These are phyloP conservation scores for Trichoderma simmonsii DNA, from an alignment of 2,329 filamentous ascomycete genomes.

Conservation along the genomic window DNA sequence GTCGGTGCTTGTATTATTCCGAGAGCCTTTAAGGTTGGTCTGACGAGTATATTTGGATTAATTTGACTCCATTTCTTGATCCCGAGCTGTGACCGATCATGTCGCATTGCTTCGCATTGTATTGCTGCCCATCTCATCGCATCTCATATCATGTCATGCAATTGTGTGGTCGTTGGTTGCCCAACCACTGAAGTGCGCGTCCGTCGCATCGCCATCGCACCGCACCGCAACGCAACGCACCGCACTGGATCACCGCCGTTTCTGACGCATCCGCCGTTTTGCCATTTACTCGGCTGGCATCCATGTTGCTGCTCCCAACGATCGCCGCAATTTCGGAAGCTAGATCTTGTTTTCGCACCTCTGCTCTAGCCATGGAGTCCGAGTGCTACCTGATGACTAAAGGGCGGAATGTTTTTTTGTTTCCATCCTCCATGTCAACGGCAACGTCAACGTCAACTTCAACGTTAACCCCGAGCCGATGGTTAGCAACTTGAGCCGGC, in stretches of 20 bases:
- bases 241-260: background rate
- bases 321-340: background rate
- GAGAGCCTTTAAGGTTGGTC: background rate
- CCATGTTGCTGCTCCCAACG: background rate
- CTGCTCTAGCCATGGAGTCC: background rate
- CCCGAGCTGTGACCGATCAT: background rate
- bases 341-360: background rate
- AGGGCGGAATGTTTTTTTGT: background rate
- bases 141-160: background rate
- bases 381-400: background rate
- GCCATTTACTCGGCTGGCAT: background rate
- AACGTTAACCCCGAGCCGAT: background rate
- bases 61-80: background rate
- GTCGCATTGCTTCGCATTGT: background rate
- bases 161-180: background rate
- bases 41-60: background rate
- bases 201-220: background rate
- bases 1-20: conserved; percentile 9
- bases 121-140: background rate
- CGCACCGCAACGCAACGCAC: background rate
- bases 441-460: background rate
- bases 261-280: background rate
- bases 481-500: background rate
- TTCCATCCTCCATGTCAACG: background rate
- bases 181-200: background rate